phyloP scores from a whole-genome alignment of 2,329 filamentous ascomycete genomes.

The Ramichloridium luteum region DNA sequence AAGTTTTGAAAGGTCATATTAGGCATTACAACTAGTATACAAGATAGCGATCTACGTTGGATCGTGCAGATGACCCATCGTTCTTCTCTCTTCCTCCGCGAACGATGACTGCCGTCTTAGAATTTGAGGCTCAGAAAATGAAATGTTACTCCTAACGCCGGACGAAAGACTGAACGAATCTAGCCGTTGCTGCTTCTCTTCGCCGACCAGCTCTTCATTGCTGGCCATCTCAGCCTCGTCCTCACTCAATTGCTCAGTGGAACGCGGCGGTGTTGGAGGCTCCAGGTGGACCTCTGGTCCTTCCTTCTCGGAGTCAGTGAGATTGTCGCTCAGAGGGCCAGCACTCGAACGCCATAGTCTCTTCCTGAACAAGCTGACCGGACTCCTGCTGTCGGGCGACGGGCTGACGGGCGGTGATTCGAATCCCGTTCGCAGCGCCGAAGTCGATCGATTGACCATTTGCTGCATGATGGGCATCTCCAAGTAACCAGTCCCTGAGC shows the following conservation, averaged over 20 bases:
- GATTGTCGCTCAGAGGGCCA: constrained; percentile 1
- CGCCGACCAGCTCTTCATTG: constrained; percentile 1
- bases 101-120: no score
- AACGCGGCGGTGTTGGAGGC: constrained; percentile 5
- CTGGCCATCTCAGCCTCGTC: constrained; percentile 5
- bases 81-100: no score
- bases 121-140: no score
- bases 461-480: constrained; percentile 37
- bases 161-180: no score
- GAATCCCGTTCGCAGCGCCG: constrained; percentile 21
- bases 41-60: no score
- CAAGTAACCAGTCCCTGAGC: constrained; percentile 22
- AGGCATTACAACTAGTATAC: no score
- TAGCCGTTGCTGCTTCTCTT: no score
- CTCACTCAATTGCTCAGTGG: constrained; percentile 1
- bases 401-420: constrained; percentile 27
- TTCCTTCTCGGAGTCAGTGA: constrained; percentile 10
- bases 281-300: constrained; percentile 7
- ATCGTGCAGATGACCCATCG: no score
- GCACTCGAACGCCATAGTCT: constrained; percentile 25
- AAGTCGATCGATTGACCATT: constrained; percentile 26
- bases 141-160: no score
- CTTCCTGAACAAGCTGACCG: constrained; percentile 21
- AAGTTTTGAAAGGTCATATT: no score
- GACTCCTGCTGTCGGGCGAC: constrained; percentile 20